A percentile compares a stretch with the other conserved stretches of the same genome.
phyloP scores from a whole-genome alignment of 192 early-diverging fungal genomes.

The Spizellomyces punctatus region DNA sequence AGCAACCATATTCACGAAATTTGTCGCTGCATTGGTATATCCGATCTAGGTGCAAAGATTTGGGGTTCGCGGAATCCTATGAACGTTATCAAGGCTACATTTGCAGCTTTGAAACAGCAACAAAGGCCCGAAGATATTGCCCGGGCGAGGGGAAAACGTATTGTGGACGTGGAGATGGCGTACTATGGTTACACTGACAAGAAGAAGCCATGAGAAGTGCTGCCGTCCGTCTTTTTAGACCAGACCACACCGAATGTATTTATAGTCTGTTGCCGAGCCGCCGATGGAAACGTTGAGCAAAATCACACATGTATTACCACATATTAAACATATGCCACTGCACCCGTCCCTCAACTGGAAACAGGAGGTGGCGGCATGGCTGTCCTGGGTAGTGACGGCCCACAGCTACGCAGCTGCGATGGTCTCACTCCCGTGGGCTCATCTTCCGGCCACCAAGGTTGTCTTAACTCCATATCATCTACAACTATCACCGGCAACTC shows the following conservation, averaged over 20 bases:
- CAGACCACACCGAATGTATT: too few relatives aligned
- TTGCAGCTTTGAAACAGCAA: conserved; percentile 84
- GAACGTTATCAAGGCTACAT: conserved; percentile 97
- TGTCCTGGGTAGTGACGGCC: too few relatives aligned
- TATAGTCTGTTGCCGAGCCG: too few relatives aligned
- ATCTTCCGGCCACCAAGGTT: background rate
- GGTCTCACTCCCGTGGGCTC: too few relatives aligned
- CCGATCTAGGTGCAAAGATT: conserved; percentile 89
- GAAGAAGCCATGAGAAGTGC: too few relatives aligned
- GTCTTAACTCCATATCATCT: conserved; percentile 10
- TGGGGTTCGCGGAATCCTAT: conserved; percentile 92
- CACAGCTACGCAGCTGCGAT: too few relatives aligned
- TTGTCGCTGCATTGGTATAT: conserved; percentile 89
- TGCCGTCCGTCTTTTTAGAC: too few relatives aligned
- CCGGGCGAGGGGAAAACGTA: conserved; percentile 77
- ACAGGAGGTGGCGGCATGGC: too few relatives aligned
- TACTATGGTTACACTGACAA: conserved; percentile 69
- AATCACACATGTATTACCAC: too few relatives aligned
- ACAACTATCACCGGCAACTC: conserved; percentile 35
- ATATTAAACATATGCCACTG: too few relatives aligned
- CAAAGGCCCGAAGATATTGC: conserved; percentile 85
- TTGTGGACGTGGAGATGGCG: conserved; percentile 86
- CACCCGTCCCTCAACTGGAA: too few relatives aligned
- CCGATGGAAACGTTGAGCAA: too few relatives aligned
- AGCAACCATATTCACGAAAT: conserved; percentile 95